These are phyloP conservation scores for Cucurbita ficifolia DNA, from an alignment of 306 rosid species.

Conservation along the genomic window DNA sequence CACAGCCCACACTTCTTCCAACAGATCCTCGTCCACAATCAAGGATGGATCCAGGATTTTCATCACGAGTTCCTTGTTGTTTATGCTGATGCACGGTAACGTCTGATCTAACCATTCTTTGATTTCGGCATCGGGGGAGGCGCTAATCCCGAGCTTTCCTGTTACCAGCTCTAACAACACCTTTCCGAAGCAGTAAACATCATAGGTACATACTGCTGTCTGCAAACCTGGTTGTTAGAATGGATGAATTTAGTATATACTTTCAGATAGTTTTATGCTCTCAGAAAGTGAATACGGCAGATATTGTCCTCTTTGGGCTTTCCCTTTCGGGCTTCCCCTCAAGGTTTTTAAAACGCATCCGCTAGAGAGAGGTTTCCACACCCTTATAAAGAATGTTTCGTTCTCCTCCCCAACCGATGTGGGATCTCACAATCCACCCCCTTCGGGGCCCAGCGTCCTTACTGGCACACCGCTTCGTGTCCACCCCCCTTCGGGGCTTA, in stretches of 20 bases:
- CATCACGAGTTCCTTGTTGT: conserved; percentile 67
- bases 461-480: too few relatives aligned
- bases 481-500: too few relatives aligned
- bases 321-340: too few relatives aligned
- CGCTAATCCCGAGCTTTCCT: conserved; percentile 70
- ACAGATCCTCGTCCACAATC: conserved; percentile 72
- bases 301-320: too few relatives aligned
- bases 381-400: too few relatives aligned
- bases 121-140: conserved; percentile 34
- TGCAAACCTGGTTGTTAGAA: conserved; percentile 41
- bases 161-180: conserved; percentile 84
- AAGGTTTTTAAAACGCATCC: too few relatives aligned
- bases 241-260: neutral
- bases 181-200: conserved; percentile 89
- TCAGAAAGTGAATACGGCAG: neutral
- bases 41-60: conserved; percentile 75
- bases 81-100: conserved; percentile 49
- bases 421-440: too few relatives aligned
- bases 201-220: conserved; percentile 59
- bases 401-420: too few relatives aligned
- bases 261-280: neutral
- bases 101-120: conserved; percentile 54
- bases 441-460: too few relatives aligned
- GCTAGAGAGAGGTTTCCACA: too few relatives aligned
- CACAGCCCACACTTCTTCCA: conserved; percentile 98